Conservation (phyloP, 441 rosid genomes). For the Eruca vesicaria region DNA sequence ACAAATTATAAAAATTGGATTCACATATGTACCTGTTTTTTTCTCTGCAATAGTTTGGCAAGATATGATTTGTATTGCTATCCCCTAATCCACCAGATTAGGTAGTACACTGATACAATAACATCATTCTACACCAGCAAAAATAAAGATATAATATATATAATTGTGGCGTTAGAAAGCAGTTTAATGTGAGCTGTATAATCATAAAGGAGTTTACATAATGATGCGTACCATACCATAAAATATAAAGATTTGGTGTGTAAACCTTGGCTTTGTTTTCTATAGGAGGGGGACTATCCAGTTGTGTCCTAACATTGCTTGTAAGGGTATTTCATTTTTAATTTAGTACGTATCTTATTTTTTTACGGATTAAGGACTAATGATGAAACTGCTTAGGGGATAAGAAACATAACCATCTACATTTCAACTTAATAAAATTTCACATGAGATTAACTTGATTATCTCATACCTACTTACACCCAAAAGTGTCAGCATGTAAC, state of each 20-base stretch:
- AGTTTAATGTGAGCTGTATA: conserved; percentile 4
- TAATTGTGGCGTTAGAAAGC: not conserved
- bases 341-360: not conserved
- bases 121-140: conserved; percentile 1
- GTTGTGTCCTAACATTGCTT: conserved; percentile 18
- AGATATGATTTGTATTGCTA: not conserved
- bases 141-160: not conserved
- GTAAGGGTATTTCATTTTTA: conserved; percentile 15
- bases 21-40: not conserved
- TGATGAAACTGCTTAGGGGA: too few species aligned
- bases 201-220: conserved; percentile 7
- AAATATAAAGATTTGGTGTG: conserved; percentile 29
- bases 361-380: not conserved
- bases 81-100: not conserved
- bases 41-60: not conserved
- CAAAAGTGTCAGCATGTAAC: too few species aligned
- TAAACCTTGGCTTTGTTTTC: conserved; percentile 15
- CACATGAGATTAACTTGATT: too few species aligned
- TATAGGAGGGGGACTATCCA: conserved; percentile 16
- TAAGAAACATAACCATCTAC: too few species aligned
- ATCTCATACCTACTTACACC: too few species aligned
- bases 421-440: too few species aligned
- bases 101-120: not conserved
- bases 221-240: not conserved
- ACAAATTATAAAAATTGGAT: not conserved